Evolutionary conservation across 495 filamentous ascomycete species (phyloP).

Genomic region (Copromyces sp.): DNA sequence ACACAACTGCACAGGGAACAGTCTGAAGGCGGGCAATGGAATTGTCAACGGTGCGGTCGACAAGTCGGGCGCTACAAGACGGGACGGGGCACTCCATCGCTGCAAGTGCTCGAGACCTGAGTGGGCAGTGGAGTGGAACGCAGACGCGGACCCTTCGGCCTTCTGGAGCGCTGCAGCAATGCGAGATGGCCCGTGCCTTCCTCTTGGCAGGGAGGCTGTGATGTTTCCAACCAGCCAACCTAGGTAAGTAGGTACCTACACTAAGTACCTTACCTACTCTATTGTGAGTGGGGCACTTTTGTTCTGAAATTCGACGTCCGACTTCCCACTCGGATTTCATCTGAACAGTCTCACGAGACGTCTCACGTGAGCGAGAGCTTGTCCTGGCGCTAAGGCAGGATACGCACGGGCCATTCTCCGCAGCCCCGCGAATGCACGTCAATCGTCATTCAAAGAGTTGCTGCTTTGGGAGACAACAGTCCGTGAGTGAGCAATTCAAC

Average conservation of each 20-base stretch:
- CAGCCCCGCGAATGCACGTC: neutral
- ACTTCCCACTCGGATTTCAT: neutral
- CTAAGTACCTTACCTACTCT: no score
- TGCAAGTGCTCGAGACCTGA: neutral
- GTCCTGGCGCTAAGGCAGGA: neutral
- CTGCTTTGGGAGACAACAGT: neutral
- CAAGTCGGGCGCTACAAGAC: neutral
- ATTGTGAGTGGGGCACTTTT: neutral
- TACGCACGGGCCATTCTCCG: neutral
- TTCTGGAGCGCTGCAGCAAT: constrained; percentile 4
- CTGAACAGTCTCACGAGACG: neutral
- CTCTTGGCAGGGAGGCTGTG: constrained; percentile 22
- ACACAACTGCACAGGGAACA: neutral
- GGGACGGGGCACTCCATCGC: neutral
- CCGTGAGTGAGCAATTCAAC: neutral
- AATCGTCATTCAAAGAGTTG: neutral
- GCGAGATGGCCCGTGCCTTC: constrained; percentile 17
- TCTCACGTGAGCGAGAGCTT: neutral
- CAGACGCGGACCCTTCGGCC: constrained; percentile 22
- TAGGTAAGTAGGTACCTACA: no score
- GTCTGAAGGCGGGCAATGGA: neutral
- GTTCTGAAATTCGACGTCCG: neutral
- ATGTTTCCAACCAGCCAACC: neutral
- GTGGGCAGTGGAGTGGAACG: constrained; percentile 2
- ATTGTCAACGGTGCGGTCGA: neutral